Conservation (phyloP, 345 rosid genomes). For the Murraya koenigii region DNA sequence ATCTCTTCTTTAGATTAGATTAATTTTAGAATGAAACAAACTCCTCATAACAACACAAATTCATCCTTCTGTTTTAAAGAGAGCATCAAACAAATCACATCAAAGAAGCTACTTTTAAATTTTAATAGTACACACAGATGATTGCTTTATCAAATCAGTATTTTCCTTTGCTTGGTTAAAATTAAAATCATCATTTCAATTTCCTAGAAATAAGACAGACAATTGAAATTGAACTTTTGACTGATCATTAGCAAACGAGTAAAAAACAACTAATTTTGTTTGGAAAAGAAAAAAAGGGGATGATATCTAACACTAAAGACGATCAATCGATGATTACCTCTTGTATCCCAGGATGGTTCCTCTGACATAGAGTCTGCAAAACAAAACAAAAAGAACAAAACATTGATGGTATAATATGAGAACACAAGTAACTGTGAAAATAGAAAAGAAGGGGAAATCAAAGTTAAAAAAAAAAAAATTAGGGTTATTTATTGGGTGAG, state of each 20-base stretch:
- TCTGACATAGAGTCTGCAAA: slow-evolving; percentile 74
- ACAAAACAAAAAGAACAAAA: background rate
- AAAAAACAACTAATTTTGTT: too few species aligned
- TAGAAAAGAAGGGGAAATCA: background rate
- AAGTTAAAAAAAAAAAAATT: background rate
- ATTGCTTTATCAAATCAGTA: background rate
- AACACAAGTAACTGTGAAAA: background rate
- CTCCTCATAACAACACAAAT: background rate
- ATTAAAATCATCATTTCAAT: background rate
- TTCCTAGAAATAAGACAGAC: background rate
- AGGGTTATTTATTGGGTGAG: background rate
- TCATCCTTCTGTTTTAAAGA: background rate
- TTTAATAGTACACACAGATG: background rate
- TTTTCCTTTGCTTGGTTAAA: background rate
- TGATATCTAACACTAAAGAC: background rate
- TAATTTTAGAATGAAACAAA: background rate
- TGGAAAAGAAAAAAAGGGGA: fast-evolving
- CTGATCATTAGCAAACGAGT: background rate
- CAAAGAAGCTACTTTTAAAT: background rate
- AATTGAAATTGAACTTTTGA: background rate
- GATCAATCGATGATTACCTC: slow-evolving; percentile 37
- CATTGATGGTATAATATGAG: background rate
- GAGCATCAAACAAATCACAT: background rate
- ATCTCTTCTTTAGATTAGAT: background rate
- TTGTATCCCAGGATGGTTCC: slow-evolving; percentile 89